phyloP scores from a whole-genome alignment of 163 green algal species.

The Coccomyxa subellipsoidea region DNA sequence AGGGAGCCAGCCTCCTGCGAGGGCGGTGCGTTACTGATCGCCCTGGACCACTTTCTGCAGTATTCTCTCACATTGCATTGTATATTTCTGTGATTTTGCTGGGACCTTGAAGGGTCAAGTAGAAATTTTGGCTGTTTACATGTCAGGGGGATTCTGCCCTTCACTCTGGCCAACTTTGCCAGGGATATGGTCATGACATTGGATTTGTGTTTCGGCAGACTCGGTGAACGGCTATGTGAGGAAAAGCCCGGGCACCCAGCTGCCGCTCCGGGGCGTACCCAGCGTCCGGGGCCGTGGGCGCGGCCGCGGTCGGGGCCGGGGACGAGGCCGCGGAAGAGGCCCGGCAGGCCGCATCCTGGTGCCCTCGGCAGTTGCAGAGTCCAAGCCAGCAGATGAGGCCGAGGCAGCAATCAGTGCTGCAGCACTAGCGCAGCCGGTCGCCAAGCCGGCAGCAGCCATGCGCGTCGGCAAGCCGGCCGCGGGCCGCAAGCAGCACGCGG shows the following conservation, averaged over 20 bases:
- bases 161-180: neutral
- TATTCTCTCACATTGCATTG: no score
- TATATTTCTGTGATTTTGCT: no score
- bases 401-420: neutral
- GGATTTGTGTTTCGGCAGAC: neutral
- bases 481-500: neutral
- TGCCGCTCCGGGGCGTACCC: neutral
- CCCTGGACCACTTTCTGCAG: no score
- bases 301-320: neutral
- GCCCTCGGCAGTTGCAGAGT: neutral
- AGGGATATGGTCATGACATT: neutral
- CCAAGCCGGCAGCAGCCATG: neutral
- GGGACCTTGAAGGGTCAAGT: no score
- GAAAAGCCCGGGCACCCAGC: neutral
- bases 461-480: neutral
- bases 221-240: neutral
- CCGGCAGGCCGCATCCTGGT: neutral
- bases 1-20: conserved; percentile 12
- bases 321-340: neutral
- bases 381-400: neutral
- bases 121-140: neutral
- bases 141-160: neutral
- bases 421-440: neutral
- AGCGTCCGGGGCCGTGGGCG: neutral
- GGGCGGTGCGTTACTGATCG: neutral